phyloP scores from a whole-genome alignment of 2,329 filamentous ascomycete species.

The Pleomassaria siparia region DNA sequence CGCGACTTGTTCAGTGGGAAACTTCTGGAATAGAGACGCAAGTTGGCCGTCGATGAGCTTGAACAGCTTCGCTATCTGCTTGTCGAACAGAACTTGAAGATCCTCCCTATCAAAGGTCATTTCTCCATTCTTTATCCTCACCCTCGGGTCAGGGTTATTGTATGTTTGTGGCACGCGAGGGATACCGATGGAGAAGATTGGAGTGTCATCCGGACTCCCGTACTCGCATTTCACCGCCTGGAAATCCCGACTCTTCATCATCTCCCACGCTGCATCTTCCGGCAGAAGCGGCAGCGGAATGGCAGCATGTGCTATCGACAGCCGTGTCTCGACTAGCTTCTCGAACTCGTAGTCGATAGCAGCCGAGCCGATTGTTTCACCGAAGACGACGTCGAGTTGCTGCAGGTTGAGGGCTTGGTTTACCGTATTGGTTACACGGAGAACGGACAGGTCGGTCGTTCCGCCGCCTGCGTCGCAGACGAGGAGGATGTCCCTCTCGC shows the following conservation, averaged over 20 bases:
- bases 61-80: constrained; percentile 39
- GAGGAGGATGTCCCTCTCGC: constrained; percentile 48
- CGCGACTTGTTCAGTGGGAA: constrained; percentile 29
- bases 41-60: constrained; percentile 41
- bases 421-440: constrained; percentile 35
- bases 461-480: constrained; percentile 56
- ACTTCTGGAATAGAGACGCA: constrained; percentile 27
- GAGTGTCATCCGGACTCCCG: constrained; percentile 40
- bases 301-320: constrained; percentile 30
- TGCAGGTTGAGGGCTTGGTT: constrained; percentile 31
- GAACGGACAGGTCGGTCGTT: constrained; percentile 46
- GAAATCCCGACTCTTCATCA: constrained; percentile 45
- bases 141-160: constrained; percentile 30
- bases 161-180: constrained; percentile 36
- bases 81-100: constrained; percentile 38
- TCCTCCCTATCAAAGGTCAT: constrained; percentile 38
- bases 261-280: constrained; percentile 43
- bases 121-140: constrained; percentile 36
- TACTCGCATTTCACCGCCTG: constrained; percentile 46
- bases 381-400: constrained; percentile 43
- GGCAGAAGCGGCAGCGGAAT: constrained; percentile 30
- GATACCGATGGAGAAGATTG: constrained; percentile 39
- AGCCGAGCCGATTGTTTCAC: constrained; percentile 46
- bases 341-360: constrained; percentile 46
- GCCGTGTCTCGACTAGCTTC: constrained; percentile 31